Conservation (phyloP, 371 early-diverging fungal genomes). For the Mucor saturninus region DNA sequence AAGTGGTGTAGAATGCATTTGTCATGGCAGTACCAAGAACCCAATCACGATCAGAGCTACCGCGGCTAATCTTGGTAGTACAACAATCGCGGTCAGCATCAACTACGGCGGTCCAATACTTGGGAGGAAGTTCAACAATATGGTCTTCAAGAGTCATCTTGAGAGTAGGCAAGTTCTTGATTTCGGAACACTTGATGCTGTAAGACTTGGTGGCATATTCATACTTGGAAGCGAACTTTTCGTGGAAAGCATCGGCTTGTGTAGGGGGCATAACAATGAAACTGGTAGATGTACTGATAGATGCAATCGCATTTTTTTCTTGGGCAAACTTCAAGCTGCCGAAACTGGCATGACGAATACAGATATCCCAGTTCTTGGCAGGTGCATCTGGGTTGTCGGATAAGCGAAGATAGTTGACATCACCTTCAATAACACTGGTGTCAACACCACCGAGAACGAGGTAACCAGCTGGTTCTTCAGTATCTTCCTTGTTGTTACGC, state of each 20-base stretch:
- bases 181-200: conserved; percentile 44
- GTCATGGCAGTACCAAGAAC: conserved; percentile 49
- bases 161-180: conserved; percentile 38
- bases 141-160: conserved; percentile 45
- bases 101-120: conserved; percentile 42
- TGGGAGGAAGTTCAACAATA: conserved; percentile 45
- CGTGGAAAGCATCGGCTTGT: conserved; percentile 51
- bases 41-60: conserved; percentile 46
- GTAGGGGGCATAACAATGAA: conserved; percentile 46
- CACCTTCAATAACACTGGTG: conserved; percentile 38
- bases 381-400: conserved; percentile 29
- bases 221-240: conserved; percentile 40
- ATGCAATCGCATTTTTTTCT: conserved; percentile 40
- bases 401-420: conserved; percentile 41
- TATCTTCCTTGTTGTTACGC: conserved; percentile 22
- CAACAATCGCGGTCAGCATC: conserved; percentile 45
- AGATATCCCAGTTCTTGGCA: conserved; percentile 49
- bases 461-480: conserved; percentile 42
- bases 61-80: conserved; percentile 44
- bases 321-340: conserved; percentile 37
- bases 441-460: conserved; percentile 50
- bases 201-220: conserved; percentile 32
- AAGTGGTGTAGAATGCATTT: conserved; percentile 49
- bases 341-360: conserved; percentile 44
- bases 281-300: conserved; percentile 42